Percentiles rank a stretch among this genome's conserved stretches.
These are phyloP conservation scores for Fusarium algeriense DNA, from an alignment of 2,329 filamentous ascomycete species.

Conservation along the genomic window DNA sequence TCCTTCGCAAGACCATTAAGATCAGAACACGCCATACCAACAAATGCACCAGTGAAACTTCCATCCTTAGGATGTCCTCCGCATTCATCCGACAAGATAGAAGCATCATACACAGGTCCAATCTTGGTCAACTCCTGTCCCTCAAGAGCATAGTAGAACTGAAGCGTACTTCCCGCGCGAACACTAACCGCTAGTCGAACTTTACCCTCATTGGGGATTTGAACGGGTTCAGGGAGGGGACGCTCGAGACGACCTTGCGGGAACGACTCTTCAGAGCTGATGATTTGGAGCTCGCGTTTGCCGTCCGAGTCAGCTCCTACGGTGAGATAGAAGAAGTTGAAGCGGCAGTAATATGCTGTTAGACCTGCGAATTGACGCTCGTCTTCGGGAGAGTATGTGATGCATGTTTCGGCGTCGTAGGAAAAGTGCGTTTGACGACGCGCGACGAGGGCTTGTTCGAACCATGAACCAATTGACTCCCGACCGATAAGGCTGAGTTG, in stretches of 20 bases:
- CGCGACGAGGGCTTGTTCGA: slow-evolving; percentile 68
- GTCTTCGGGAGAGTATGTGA: slow-evolving; percentile 67
- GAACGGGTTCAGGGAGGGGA: slow-evolving; percentile 58
- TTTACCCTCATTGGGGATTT: slow-evolving; percentile 66
- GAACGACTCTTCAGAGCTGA: slow-evolving; percentile 68
- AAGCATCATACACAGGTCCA: slow-evolving; percentile 69
- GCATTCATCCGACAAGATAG: slow-evolving; percentile 72
- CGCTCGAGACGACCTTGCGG: slow-evolving; percentile 62
- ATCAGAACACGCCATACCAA: slow-evolving; percentile 68
- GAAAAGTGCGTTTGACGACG: slow-evolving; percentile 70
- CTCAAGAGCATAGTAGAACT: slow-evolving; percentile 68
- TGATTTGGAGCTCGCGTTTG: slow-evolving; percentile 67
- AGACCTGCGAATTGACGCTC: slow-evolving; percentile 72
- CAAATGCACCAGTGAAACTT: slow-evolving; percentile 73
- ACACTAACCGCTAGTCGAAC: slow-evolving; percentile 65
- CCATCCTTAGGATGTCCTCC: slow-evolving; percentile 71
- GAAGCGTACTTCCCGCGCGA: slow-evolving; percentile 60
- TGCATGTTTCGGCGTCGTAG: slow-evolving; percentile 68
- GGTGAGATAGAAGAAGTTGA: slow-evolving; percentile 74
- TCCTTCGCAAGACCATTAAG: slow-evolving; percentile 62
- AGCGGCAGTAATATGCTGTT: slow-evolving; percentile 72
- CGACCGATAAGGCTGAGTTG: slow-evolving; percentile 63
- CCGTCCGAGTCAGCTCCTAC: slow-evolving; percentile 69
- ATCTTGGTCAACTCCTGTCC: slow-evolving; percentile 60
- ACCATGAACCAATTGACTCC: slow-evolving; percentile 69